These are phyloP conservation scores for Pythium vanterpoolii DNA, from an alignment of 352 stramenopile species.

Conservation along the genomic window DNA sequence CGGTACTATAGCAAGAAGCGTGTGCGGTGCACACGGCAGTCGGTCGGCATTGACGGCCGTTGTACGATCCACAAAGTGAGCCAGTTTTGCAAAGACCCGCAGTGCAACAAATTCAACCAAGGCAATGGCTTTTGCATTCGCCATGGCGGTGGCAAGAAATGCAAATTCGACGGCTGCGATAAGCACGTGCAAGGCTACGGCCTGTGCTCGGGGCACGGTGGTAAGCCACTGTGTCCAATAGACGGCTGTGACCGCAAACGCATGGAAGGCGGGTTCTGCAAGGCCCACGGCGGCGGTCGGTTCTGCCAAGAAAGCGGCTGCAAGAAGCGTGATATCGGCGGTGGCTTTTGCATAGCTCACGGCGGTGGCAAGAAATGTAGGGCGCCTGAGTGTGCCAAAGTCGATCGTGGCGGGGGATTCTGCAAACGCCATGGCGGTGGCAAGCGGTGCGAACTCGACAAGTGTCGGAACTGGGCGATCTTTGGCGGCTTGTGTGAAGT, in stretches of 20 bases:
- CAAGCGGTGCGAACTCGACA: conserved; percentile 77
- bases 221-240: conserved; percentile 71
- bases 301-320: conserved; percentile 73
- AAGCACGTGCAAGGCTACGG: conserved; percentile 84
- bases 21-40: conserved; percentile 52
- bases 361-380: conserved; percentile 86
- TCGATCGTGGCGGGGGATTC: conserved; percentile 75
- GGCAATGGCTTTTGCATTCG: conserved; percentile 84
- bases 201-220: conserved; percentile 81
- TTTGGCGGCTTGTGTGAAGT: conserved; percentile 69
- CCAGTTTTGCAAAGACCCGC: conserved; percentile 77
- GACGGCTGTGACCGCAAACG: conserved; percentile 80
- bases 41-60: conserved; percentile 69
- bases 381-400: conserved; percentile 63
- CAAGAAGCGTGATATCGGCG: conserved; percentile 83
- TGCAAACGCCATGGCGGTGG: conserved; percentile 84
- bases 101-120: conserved; percentile 85
- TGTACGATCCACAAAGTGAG: conserved; percentile 82
- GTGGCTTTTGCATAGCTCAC: conserved; percentile 82
- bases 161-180: conserved; percentile 70
- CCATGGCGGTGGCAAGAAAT: conserved; percentile 83
- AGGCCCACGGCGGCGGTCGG: conserved; percentile 75
- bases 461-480: conserved; percentile 80
- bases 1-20: conserved; percentile 75
- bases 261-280: conserved; percentile 86